Conservation (phyloP, 495 filamentous ascomycete genomes). For the Friedmanniomyces endolithicus region DNA sequence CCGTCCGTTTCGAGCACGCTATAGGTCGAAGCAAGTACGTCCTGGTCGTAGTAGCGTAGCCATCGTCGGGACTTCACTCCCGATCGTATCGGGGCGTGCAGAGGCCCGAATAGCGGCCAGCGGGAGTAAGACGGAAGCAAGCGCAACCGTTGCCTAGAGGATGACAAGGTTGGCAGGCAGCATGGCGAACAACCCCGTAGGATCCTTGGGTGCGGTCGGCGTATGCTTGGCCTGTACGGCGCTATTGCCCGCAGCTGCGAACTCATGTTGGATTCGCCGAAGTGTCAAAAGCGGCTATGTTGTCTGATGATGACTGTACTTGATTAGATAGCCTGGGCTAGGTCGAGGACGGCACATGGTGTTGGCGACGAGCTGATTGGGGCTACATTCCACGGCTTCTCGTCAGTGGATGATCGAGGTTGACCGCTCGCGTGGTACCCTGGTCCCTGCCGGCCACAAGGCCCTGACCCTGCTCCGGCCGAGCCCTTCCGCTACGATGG, state of each 20-base stretch:
- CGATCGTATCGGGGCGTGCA: no score
- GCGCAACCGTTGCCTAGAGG: not conserved
- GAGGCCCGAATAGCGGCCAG: not conserved
- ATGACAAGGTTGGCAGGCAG: constrained; percentile 1
- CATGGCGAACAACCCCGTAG: not conserved
- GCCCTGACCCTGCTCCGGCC: not conserved
- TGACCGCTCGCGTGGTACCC: not conserved
- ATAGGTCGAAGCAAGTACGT: constrained; percentile 2
- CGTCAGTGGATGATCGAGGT: not conserved
- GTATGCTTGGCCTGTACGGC: no score
- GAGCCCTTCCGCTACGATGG: not conserved
- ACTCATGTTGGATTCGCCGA: no score
- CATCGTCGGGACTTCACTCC: not conserved
- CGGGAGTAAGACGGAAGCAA: not conserved
- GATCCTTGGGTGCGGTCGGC: not conserved
- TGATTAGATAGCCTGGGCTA: no score
- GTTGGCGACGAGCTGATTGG: not conserved
- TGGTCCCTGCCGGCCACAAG: not conserved
- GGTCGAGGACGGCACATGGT: no score
- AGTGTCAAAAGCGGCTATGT: no score
- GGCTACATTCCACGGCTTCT: not conserved
- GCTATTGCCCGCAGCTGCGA: no score
- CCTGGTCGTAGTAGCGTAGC: constrained; percentile 8
- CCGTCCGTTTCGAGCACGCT: not conserved
- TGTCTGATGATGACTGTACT: no score